Evolutionary conservation across 805 yeast species (phyloP), one percentile per base, ranked within the genome.

Genomic region (Candida silvatica): DNA sequence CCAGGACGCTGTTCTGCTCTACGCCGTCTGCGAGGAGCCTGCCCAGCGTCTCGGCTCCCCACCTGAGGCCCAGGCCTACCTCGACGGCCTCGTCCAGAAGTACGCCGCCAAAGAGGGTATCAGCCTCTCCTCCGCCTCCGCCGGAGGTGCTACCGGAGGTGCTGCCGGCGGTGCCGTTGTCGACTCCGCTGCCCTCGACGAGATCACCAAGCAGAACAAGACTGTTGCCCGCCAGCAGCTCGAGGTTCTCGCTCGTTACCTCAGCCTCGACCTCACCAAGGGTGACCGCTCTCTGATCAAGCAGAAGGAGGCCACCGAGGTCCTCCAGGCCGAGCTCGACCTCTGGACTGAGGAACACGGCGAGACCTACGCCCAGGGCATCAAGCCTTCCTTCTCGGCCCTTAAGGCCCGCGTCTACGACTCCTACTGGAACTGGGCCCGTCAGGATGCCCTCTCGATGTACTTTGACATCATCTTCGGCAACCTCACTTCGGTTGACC

Each of bases 381-480:
- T 92, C 51, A 69, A 78, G 46, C 95, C 97, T 28, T 77, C 80
- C 4, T 92, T 92, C 66, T 83, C 95, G 22, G 71, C 90, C 42
- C 73, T 83, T 64, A 92, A 92, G 69, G 95, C 97, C 20, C 83
- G 98, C 68, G 78, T 81, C 36, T 92, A 90, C 61, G 97, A 92
- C 64, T 87, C 97, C 17, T 87, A 88, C 64, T 92, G 98, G 98
- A 94, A 94, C 64, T 92, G 98, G 98, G 97, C 97, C 32, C 84
- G 97, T 63, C 98, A 92, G 69, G 95, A 92, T 59, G 83, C 92
- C 41, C 67, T 92, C 49, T 76, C 87, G 33, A 80, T 92, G 85
- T 92, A 84, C 66, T 92, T 75, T 58, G 97, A 92, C 62, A 87
- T 92, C 52, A 87, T 92, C 49, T 94, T 92, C 61, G 98, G 98